These are phyloP conservation scores for Roridomyces roridus DNA, from an alignment of 768 basidiomycete genomes.

Conservation along the genomic window DNA sequence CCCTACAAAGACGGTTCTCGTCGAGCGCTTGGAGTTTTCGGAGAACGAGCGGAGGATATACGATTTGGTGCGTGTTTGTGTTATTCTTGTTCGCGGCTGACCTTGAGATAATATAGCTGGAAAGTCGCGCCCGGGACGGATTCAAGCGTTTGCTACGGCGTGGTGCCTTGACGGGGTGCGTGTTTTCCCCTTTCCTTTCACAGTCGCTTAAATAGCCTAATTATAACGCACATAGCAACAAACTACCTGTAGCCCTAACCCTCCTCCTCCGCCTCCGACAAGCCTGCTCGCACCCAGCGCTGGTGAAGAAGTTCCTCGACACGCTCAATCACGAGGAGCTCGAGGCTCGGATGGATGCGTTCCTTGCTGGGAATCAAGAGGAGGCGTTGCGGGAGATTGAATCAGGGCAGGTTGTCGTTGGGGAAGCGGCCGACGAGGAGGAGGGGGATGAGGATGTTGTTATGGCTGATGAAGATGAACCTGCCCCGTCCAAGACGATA, in stretches of 20 bases:
- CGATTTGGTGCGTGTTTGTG: neutral
- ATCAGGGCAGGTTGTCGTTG: conserved; percentile 8
- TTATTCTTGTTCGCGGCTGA: no score
- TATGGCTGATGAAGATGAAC: conserved; percentile 15
- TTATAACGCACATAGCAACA: no score
- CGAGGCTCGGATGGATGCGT: neutral
- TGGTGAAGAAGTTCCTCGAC: neutral
- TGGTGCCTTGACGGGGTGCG: neutral
- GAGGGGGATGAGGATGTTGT: conserved; percentile 36
- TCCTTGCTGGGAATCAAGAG: neutral
- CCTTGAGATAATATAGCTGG: neutral
- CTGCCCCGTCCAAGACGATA: neutral
- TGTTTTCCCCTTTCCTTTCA: no score
- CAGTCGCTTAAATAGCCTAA: no score
- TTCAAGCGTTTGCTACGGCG: neutral
- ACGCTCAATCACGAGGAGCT: neutral
- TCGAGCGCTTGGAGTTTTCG: neutral
- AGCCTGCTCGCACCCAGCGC: neutral
- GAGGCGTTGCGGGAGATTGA: neutral
- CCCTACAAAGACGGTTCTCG: neutral
- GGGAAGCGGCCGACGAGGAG: conserved; percentile 22
- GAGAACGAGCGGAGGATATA: neutral
- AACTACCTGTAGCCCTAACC: neutral
- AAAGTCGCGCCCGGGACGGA: neutral
- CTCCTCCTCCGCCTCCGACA: neutral